These are phyloP conservation scores for Picochlorum sp. DNA, from an alignment of 139 green algal species.

Conservation along the genomic window DNA sequence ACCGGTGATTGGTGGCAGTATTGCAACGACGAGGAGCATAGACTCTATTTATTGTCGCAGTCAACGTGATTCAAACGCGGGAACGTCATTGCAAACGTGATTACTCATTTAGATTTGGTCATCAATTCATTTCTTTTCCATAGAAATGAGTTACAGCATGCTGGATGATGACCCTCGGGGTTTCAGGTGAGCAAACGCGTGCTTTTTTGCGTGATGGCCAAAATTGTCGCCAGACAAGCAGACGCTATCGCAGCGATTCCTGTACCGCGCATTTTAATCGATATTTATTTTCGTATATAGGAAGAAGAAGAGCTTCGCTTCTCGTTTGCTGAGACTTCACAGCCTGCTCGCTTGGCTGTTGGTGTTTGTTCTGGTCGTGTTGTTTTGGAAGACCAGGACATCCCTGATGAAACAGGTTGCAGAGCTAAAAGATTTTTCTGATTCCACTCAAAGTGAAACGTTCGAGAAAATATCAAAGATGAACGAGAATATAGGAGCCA, in stretches of 20 bases:
- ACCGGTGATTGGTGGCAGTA: too few species aligned
- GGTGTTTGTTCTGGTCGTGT: background rate
- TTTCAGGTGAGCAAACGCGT: background rate
- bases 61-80: background rate
- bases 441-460: background rate
- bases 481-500: background rate
- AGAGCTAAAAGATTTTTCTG: background rate
- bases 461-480: conserved; percentile 2
- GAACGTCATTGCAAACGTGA: background rate
- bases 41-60: too few species aligned
- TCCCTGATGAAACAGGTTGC: conserved; percentile 1
- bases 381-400: background rate
- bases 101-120: too few species aligned
- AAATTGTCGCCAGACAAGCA: background rate
- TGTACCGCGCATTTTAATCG: background rate
- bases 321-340: background rate
- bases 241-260: background rate
- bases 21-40: too few species aligned
- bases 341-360: background rate
- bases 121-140: too few species aligned
- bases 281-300: background rate
- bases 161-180: background rate
- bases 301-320: background rate
- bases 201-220: background rate
- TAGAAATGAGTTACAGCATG: background rate